Evolutionary conservation across 192 early-diverging fungal genomes (phyloP).

Genomic region (Obelidium mucronatum): DNA sequence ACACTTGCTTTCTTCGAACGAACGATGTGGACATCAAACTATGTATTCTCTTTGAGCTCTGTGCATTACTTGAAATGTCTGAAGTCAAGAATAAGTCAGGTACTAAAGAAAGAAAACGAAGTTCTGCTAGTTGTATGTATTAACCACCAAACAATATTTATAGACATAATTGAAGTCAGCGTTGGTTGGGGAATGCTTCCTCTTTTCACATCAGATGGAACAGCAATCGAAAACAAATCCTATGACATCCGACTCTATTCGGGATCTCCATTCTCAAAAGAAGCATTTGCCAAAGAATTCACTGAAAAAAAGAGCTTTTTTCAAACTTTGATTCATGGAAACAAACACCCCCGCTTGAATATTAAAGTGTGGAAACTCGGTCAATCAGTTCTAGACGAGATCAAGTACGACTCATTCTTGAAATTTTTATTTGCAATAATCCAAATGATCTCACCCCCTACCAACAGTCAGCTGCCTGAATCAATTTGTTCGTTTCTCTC

Average conservation of each 20-base stretch:
- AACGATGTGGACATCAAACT: constrained; percentile 55
- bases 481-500: constrained; percentile 46
- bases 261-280: constrained; percentile 56
- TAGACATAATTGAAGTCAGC: constrained; percentile 43
- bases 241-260: constrained; percentile 55
- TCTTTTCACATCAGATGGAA: constrained; percentile 54
- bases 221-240: constrained; percentile 54
- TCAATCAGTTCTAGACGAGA: constrained; percentile 38
- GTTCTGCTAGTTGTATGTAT: not conserved
- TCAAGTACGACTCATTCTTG: constrained; percentile 49
- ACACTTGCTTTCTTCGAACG: constrained; percentile 53
- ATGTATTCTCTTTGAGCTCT: constrained; percentile 56
- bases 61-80: constrained; percentile 44
- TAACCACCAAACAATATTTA: not conserved
- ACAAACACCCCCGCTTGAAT: constrained; percentile 45
- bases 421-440: not conserved
- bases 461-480: constrained; percentile 51
- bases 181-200: constrained; percentile 62
- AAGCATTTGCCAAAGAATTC: constrained; percentile 35
- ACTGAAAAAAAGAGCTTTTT: constrained; percentile 44
- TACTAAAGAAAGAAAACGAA: too few species aligned
- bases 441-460: not conserved
- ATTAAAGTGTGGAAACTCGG: constrained; percentile 58
- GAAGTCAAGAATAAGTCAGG: constrained; percentile 22
- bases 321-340: constrained; percentile 35